Evolutionary conservation across 1,139 yeast species (phyloP).

Genomic region (Debaryomyces nepalensis): DNA sequence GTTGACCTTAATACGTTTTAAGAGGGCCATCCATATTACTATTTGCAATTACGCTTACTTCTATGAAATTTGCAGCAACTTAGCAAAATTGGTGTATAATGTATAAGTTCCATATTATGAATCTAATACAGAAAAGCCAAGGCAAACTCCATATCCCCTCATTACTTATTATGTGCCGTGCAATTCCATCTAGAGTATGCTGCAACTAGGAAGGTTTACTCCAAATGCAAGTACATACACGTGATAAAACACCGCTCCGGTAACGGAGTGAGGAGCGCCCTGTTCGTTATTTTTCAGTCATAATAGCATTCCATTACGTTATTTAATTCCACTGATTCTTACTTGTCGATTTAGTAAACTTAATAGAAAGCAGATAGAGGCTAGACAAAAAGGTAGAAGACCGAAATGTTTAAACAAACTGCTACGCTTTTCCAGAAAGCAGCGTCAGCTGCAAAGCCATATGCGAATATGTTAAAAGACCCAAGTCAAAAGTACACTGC

Average conservation of each 20-base stretch:
- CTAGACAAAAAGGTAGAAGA: constrained; percentile 1
- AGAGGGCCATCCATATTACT: too few relatives aligned
- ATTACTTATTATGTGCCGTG: too few relatives aligned
- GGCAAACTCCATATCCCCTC: too few relatives aligned
- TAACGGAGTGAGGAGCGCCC: constrained; percentile 6
- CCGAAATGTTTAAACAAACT: constrained; percentile 30
- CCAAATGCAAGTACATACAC: not conserved
- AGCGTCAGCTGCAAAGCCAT: constrained; percentile 24
- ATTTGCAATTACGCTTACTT: too few relatives aligned
- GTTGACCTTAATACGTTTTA: too few relatives aligned
- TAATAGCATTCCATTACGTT: constrained; percentile 2
- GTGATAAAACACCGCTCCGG: constrained; percentile 1
- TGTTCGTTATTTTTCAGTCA: not conserved
- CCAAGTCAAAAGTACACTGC: constrained; percentile 47
- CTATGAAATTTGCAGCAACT: too few relatives aligned
- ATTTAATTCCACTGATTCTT: constrained; percentile 2
- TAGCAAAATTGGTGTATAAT: too few relatives aligned
- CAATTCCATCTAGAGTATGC: too few relatives aligned
- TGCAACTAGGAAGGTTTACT: not conserved
- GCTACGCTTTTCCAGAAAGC: constrained; percentile 32
- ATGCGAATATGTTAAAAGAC: constrained; percentile 42
- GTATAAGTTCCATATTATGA: too few relatives aligned
- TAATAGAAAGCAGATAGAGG: constrained; percentile 9
- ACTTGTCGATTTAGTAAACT: constrained; percentile 3
- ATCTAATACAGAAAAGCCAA: too few relatives aligned